Conservation (phyloP, 169 alveolate species). For the Plasmodium chabaudi region DNA sequence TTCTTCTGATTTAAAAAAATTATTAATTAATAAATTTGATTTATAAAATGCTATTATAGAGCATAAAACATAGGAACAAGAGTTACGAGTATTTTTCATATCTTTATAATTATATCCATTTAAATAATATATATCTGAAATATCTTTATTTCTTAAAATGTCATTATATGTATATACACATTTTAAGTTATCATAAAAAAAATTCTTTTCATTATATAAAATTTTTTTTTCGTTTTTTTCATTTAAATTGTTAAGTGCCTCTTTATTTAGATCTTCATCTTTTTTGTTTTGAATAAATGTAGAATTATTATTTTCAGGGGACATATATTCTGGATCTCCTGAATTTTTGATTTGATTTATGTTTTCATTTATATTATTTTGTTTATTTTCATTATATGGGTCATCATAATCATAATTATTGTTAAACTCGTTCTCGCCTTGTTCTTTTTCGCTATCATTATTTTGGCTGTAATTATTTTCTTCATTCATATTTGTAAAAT, state of each 20-base stretch:
- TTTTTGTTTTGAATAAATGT: not conserved
- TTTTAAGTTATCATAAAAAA: conserved; percentile 68
- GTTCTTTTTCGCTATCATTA: not conserved
- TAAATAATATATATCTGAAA: conserved; percentile 42
- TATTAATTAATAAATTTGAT: conserved; percentile 34
- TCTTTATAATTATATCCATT: conserved; percentile 76
- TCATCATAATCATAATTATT: conserved; percentile 24
- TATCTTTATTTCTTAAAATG: conserved; percentile 52
- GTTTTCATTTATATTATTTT: not conserved
- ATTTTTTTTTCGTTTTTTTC: conserved; percentile 14
- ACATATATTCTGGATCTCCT: not conserved
- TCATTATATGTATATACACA: conserved; percentile 72
- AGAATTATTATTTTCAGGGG: not conserved
- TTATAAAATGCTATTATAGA: conserved; percentile 56
- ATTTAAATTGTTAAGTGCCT: not conserved
- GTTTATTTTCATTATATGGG: conserved; percentile 33
- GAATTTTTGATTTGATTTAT: not conserved
- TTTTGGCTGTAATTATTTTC: conserved; percentile 1
- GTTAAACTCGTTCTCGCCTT: conserved; percentile 8
- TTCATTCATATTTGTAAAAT: conserved; percentile 1
- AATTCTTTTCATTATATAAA: conserved; percentile 63
- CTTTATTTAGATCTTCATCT: conserved; percentile 22
- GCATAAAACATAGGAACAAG: conserved; percentile 55
- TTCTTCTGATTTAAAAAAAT: conserved; percentile 46
- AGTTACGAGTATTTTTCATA: conserved; percentile 61